Evolutionary conservation across 2,329 filamentous ascomycete genomes (phyloP).

Genomic region (Colletotrichum cereale): DNA sequence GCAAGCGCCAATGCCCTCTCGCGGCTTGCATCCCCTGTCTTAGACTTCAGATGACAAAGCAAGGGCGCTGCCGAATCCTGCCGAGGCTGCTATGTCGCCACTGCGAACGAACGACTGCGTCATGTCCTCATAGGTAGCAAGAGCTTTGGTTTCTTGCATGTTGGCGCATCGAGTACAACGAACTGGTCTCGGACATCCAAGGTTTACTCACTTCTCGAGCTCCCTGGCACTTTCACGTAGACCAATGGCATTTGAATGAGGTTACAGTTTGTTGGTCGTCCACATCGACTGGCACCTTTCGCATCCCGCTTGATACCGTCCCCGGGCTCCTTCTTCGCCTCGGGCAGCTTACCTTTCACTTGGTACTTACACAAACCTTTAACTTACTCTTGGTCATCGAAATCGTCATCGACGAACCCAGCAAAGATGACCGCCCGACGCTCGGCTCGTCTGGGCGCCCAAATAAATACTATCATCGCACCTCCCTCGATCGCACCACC

Average conservation of each 20-base stretch:
- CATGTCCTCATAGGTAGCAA: background rate
- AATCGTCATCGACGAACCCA: background rate
- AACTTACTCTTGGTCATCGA: background rate
- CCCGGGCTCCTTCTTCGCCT: background rate
- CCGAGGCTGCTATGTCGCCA: background rate
- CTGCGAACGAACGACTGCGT: constrained; percentile 11
- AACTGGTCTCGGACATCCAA: background rate
- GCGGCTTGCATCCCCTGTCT: too few species aligned
- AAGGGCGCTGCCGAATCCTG: constrained; percentile 9
- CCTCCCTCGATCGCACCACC: constrained; percentile 42
- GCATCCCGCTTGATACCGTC: background rate
- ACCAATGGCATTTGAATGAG: constrained; percentile 20
- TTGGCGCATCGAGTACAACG: background rate
- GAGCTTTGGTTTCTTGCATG: background rate
- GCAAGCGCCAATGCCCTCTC: background rate
- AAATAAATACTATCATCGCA: constrained; percentile 40
- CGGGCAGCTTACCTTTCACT: background rate
- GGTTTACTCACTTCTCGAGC: background rate
- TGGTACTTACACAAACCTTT: background rate
- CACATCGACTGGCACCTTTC: background rate
- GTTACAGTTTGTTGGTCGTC: background rate
- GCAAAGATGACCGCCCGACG: constrained; percentile 47
- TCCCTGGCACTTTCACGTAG: background rate
- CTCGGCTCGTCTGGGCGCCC: constrained; percentile 57
- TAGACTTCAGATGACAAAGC: constrained; percentile 34